Evolutionary conservation across 306 rosid genomes (phyloP), one percentile per base, ranked within the genome.

Genomic region (Alnus rubra): DNA sequence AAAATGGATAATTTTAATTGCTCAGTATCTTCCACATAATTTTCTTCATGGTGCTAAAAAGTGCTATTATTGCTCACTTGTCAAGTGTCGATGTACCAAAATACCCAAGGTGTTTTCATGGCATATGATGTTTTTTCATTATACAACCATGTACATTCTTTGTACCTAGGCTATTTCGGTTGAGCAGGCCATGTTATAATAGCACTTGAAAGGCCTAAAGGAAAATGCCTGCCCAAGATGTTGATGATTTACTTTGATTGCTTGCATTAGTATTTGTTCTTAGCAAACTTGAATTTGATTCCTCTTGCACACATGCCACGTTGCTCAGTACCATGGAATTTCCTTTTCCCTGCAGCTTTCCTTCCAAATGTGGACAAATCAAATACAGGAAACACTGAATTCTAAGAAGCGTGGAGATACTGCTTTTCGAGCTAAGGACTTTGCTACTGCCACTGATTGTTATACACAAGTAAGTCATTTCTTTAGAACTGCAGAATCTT

Each of bases 291-390:
- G 65, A 78, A 30, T 76, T 51, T 76, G 73, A 19, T 45, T 52
- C 42, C 28, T 39, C 75, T 33, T 67, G 77, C 64, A 23, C 39
- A 16, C 48, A 30, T 54, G 35, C 53, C 31, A 33, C 31, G 50
- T 76, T 59, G 48, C 52, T 55, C n/a, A 69, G 54, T 67, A 4
- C 65, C 47, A 63, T 42, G 30, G 45, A 52, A 69, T 77, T 78
- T 73, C 33, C 50, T 79, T 77, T 81, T 30, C 63, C n/a, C 86
- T 71, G 81, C 92, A 93, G 99, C 94, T 93, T 51, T 93, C 99
- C 65, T 93, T 93, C 87, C 99, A 93, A 82, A 93, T 96, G 98
- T 96, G 98, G 98, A 93, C 98, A 71, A 91, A 88, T 80, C 98
- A 96, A 87, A 90, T 96, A 89, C 98, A 96, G 75, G 99, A 93